A percentile compares a stretch with the other conserved stretches of the same genome.
phyloP scores from a whole-genome alignment of 2,329 filamentous ascomycete genomes.

The Nemania abortiva region DNA sequence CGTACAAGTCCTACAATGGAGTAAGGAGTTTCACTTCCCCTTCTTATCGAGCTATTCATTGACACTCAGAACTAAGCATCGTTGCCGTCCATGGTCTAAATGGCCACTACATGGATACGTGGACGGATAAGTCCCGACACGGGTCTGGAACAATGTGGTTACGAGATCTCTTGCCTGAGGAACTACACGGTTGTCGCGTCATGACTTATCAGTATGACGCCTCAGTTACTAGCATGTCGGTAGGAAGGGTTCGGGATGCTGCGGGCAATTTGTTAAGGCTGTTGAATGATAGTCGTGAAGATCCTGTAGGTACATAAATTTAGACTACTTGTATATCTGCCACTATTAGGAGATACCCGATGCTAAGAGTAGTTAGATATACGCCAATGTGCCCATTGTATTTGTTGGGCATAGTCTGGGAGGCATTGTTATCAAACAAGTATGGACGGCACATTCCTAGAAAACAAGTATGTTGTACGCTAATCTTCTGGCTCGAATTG shows the following conservation, averaged over 20 bases:
- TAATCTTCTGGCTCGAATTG: neutral
- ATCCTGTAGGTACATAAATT: neutral
- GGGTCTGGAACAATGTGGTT: constrained; percentile 1
- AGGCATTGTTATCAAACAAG: constrained; percentile 21
- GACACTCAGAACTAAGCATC: neutral
- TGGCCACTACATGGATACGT: constrained; percentile 19
- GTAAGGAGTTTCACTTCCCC: neutral
- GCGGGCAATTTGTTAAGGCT: neutral
- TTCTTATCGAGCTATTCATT: neutral
- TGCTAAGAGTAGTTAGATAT: neutral
- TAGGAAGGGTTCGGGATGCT: neutral
- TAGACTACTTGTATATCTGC: neutral
- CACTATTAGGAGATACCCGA: neutral
- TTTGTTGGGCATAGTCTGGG: constrained; percentile 21
- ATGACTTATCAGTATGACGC: constrained; percentile 17
- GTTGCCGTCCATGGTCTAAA: constrained; percentile 21
- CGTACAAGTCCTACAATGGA: neutral
- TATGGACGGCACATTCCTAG: neutral
- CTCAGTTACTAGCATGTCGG: constrained; percentile 7
- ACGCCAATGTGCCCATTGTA: constrained; percentile 6
- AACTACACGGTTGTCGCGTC: constrained; percentile 12
- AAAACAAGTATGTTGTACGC: neutral
- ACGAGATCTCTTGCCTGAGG: constrained; percentile 9
- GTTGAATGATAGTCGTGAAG: constrained; percentile 8
- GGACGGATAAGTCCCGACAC: constrained; percentile 5